phyloP scores from a whole-genome alignment of 1,139 yeast genomes.

The Candida mesenterica region DNA sequence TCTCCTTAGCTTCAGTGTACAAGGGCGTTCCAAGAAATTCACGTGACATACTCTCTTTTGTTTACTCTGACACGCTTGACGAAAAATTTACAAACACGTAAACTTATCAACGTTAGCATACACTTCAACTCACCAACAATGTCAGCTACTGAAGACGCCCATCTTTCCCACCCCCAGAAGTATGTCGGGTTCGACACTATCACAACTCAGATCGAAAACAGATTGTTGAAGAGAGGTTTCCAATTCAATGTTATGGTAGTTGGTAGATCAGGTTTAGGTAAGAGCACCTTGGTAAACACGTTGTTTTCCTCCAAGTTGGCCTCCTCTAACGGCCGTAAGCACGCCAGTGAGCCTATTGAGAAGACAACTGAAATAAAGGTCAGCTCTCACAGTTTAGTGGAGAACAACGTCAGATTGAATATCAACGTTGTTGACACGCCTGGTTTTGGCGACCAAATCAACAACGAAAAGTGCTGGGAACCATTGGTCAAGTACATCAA shows the following conservation, averaged over 20 bases:
- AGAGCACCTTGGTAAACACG: slow-evolving; percentile 87
- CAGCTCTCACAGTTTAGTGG: slow-evolving; percentile 64
- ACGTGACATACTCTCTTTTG: no score
- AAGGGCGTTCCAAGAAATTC: no score
- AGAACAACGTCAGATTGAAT: slow-evolving; percentile 83
- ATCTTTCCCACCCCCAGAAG: slow-evolving; percentile 35
- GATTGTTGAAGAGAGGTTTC: slow-evolving; percentile 89
- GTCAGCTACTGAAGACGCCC: slow-evolving; percentile 17
- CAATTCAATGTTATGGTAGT: slow-evolving; percentile 94
- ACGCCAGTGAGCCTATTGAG: slow-evolving; percentile 68
- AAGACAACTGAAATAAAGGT: slow-evolving; percentile 88
- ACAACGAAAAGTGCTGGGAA: slow-evolving; percentile 96
- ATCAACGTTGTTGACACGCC: slow-evolving; percentile 93
- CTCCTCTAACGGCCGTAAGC: slow-evolving; percentile 67
- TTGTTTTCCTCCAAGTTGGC: slow-evolving; percentile 81
- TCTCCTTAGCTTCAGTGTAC: no score
- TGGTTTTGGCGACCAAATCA: slow-evolving; percentile 95
- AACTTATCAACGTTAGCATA: no score
- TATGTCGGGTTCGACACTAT: slow-evolving; percentile 97
- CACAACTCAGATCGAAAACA: slow-evolving; percentile 91
- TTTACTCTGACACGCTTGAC: no score
- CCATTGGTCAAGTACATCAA: slow-evolving; percentile 92
- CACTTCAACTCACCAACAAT: slow-evolving; percentile 6
- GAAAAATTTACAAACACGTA: neutral
- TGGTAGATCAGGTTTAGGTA: slow-evolving; percentile 93